Base-by-base conservation (phyloP, 2,329 filamentous ascomycete genomes). In the Monosporascus cannonballus region DNA sequence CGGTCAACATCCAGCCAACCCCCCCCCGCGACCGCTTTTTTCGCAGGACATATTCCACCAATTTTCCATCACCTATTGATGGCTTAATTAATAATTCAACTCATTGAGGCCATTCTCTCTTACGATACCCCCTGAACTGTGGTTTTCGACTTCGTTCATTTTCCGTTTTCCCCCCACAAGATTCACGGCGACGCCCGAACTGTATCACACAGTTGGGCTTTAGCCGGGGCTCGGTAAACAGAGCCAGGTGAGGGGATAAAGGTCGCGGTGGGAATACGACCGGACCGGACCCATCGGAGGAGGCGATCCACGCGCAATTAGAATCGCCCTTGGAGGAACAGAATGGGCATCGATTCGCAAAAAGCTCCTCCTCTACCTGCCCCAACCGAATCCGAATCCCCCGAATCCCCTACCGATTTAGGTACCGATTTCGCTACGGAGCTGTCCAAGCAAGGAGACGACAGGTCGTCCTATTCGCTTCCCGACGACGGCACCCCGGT, bases 401-500 rank as follows among this genome's bases (percentile, higher is more conserved):
- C 77, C 55, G 77, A 25, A 25, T 17, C 41, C 3, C 20, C 77
- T 55, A 77, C 78, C 30, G 30, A 34, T 5, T 34, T 30, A 54
- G 83, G 84, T 53, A 83, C 81, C 67, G 84, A 86, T 64, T 69
- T 87, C 56, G 82, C 79, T 53, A 84, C 66, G 62, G 86, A 89
- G 70, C 67, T 88, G 59, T 90, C 87, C 56, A 80, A 80, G 57
- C 78, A 82, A 55, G 85, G 81, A 61, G 81, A 85, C 69, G 80
- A 83, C 69, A 87, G 81, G 64, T 90, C 88, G 3, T 85, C 86
- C 51, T 92, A 89, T 71, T 90, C 87, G 38, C 80, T 94, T 49
- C 89, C 89, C 53, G 88, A 91, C 65, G 89, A 94, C 82, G 90
- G 89, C 67, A 93, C 89, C 50, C 91, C 92, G 42, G 86, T 99